Conservation (phyloP, 805 yeast genomes). For the Candida jianshihensis region DNA sequence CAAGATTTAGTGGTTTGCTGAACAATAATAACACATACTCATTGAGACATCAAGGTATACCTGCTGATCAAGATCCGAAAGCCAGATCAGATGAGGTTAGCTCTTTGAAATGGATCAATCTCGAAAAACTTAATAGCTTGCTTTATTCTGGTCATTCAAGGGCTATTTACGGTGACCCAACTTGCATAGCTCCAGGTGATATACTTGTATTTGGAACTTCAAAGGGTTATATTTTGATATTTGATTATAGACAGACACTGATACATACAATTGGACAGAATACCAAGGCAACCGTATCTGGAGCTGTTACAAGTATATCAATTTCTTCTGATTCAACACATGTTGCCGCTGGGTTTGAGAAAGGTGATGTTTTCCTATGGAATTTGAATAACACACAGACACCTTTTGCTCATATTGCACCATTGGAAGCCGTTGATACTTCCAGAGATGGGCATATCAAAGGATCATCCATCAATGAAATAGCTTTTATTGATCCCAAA, state of each 20-base stretch:
- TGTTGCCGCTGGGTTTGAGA: slow-evolving; percentile 59
- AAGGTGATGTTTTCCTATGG: slow-evolving; percentile 69
- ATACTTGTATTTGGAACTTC: slow-evolving; percentile 62
- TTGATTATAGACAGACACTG: slow-evolving; percentile 60
- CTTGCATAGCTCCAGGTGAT: slow-evolving; percentile 36
- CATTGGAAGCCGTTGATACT: slow-evolving; percentile 14
- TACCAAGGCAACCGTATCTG: slow-evolving; percentile 27
- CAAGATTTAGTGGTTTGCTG: slow-evolving; percentile 10
- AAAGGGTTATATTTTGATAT: slow-evolving; percentile 57
- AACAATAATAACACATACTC: not conserved
- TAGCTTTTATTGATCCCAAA: slow-evolving; percentile 42
- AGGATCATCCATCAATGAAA: slow-evolving; percentile 30
- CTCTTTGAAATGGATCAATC: slow-evolving; percentile 31
- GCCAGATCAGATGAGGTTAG: not conserved
- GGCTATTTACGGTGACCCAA: slow-evolving; percentile 44
- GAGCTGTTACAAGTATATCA: slow-evolving; percentile 47
- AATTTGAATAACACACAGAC: slow-evolving; percentile 36
- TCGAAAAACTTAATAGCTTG: slow-evolving; percentile 31
- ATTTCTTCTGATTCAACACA: slow-evolving; percentile 64
- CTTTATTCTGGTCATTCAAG: slow-evolving; percentile 28
- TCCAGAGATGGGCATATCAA: slow-evolving; percentile 26
- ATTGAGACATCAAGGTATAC: not conserved
- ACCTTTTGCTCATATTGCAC: slow-evolving; percentile 18
- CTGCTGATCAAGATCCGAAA: not conserved
- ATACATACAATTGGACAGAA: slow-evolving; percentile 33